Evolutionary conservation across 768 basidiomycete species (phyloP).

Genomic region (Sporobolomyces phaffii): DNA sequence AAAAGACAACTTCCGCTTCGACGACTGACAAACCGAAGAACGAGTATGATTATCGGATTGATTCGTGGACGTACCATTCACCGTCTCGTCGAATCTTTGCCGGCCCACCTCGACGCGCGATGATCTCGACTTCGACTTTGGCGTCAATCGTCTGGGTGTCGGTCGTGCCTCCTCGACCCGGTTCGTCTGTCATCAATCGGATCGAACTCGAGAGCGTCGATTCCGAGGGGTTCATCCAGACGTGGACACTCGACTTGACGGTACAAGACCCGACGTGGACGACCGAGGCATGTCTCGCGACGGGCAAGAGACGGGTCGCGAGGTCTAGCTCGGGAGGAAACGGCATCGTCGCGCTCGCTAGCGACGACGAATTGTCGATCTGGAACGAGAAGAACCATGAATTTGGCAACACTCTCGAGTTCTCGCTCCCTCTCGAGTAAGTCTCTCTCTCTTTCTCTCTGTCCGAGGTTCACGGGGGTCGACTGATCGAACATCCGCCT

Average conservation of each 20-base stretch:
- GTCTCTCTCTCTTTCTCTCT: neutral
- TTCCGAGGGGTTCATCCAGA: neutral
- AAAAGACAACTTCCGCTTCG: neutral
- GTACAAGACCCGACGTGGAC: neutral
- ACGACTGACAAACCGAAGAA: neutral
- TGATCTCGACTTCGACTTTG: neutral
- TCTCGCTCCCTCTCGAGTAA: neutral
- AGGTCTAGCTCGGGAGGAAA: constrained; percentile 71
- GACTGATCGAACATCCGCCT: neutral
- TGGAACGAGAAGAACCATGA: constrained; percentile 97
- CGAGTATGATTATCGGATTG: neutral
- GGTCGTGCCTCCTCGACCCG: constrained; percentile 28
- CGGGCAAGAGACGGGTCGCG: constrained; percentile 22
- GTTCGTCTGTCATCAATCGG: constrained; percentile 12
- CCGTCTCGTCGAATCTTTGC: neutral
- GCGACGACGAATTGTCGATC: constrained; percentile 69
- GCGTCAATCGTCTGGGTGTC: neutral
- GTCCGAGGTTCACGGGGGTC: neutral
- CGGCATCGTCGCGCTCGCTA: constrained; percentile 72
- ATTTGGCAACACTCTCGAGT: constrained; percentile 51
- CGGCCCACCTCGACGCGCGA: neutral
- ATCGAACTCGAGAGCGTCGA: neutral
- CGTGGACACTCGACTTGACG: neutral
- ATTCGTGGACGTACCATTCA: neutral
- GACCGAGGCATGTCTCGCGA: no score